phyloP scores from a whole-genome alignment of 768 basidiomycete species.

The Russula abietina region DNA sequence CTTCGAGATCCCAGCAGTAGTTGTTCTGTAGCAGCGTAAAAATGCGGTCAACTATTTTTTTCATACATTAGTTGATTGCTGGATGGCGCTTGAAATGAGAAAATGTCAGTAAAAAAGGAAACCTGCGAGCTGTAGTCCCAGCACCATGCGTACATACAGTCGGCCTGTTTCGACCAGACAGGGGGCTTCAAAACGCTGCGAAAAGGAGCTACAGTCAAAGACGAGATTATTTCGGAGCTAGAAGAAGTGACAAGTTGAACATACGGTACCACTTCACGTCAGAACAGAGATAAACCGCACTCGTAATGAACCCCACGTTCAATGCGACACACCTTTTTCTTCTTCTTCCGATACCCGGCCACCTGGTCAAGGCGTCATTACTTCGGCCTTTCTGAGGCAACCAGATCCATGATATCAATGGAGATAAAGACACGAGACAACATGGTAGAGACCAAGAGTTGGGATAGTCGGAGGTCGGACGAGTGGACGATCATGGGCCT shows the following conservation, averaged over 20 bases:
- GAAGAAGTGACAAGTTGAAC: not conserved
- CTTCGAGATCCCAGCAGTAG: not conserved
- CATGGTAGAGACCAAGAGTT: not conserved
- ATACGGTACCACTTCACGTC: not conserved
- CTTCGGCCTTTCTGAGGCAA: not conserved
- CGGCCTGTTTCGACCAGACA: not conserved
- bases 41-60: not conserved
- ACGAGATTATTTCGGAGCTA: not conserved
- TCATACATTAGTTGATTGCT: not conserved
- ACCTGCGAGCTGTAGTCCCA: not conserved
- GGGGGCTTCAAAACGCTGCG: no score
- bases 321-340: not conserved
- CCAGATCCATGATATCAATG: not conserved
- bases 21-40: not conserved
- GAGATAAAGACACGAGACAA: not conserved
- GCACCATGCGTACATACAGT: not conserved
- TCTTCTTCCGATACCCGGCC: no score
- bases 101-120: not conserved
- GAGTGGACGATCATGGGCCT: not conserved
- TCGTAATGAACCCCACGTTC: no score
- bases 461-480: not conserved
- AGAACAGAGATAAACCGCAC: not conserved
- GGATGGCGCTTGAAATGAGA: constrained; percentile 1
- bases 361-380: not conserved
- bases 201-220: not conserved